Conservation (phyloP, 2,329 filamentous ascomycete species). For the Claviceps quebecensis region DNA sequence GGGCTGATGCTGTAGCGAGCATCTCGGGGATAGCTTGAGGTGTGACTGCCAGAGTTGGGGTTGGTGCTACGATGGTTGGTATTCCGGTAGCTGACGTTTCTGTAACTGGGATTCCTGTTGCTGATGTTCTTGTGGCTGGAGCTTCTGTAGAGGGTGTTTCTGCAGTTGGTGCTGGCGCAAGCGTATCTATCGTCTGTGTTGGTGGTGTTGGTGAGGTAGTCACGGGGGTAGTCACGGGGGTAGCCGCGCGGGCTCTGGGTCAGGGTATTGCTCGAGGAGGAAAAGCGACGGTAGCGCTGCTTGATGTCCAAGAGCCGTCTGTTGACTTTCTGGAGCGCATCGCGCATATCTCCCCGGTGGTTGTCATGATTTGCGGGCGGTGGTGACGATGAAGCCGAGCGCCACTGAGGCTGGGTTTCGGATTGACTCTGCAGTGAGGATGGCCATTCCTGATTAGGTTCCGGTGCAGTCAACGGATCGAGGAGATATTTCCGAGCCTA, state of each 20-base stretch:
- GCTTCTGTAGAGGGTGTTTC: not conserved
- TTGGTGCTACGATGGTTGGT: not conserved
- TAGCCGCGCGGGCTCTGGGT: no score
- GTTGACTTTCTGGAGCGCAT: not conserved
- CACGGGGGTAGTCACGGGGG: no score
- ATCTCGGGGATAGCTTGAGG: not conserved
- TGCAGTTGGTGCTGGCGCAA: not conserved
- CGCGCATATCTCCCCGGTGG: not conserved
- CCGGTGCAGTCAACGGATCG: constrained; percentile 53
- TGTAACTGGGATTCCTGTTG: not conserved
- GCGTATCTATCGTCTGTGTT: no score
- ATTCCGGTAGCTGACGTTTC: not conserved
- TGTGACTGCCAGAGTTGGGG: not conserved
- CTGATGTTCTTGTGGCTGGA: not conserved
- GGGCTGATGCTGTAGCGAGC: not conserved
- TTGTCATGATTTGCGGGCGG: not conserved
- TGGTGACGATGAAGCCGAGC: not conserved
- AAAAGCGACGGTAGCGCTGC: not conserved
- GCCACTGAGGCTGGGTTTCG: not conserved
- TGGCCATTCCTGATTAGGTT: constrained; percentile 50
- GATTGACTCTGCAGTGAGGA: not conserved
- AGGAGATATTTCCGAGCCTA: constrained; percentile 55
- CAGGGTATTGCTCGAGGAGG: not conserved
- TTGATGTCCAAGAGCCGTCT: not conserved
- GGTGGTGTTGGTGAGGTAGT: no score